Conservation (phyloP, 176 grass and related monocot species). For the Phyllostachys edulis region DNA sequence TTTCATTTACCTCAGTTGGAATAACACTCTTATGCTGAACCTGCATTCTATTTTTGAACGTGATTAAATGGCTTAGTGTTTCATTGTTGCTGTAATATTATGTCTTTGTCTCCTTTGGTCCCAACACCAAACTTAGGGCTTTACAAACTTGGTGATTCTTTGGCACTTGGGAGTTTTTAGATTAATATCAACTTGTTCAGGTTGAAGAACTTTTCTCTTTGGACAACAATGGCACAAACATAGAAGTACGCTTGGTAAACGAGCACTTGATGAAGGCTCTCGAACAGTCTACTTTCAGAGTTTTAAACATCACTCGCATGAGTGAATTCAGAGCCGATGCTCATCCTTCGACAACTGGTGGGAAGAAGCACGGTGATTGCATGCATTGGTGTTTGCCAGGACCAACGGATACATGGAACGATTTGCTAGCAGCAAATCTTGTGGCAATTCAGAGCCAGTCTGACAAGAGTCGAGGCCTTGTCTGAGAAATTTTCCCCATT, state of each 20-base stretch:
- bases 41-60: not conserved
- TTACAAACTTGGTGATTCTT: slow-evolving; percentile 7
- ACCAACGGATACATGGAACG: slow-evolving; percentile 82
- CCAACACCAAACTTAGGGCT: not conserved
- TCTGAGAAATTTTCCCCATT: not conserved
- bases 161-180: not conserved
- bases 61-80: not conserved
- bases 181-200: slow-evolving; percentile 44
- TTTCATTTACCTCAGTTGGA: not conserved
- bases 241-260: slow-evolving; percentile 67
- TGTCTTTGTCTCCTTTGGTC: not conserved
- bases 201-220: slow-evolving; percentile 67
- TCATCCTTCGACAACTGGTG: slow-evolving; percentile 78
- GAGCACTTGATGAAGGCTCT: slow-evolving; percentile 55
- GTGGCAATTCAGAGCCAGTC: not conserved
- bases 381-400: slow-evolving; percentile 99
- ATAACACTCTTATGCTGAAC: not conserved
- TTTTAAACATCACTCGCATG: slow-evolving; percentile 71
- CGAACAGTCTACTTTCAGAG: slow-evolving; percentile 52
- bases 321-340: slow-evolving; percentile 95
- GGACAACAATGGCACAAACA: slow-evolving; percentile 68
- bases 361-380: slow-evolving; percentile 90
- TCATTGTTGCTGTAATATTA: not conserved
- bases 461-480: not conserved
- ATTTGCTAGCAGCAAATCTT: slow-evolving; percentile 59